phyloP scores from a whole-genome alignment of 1,139 yeast species.

The Geotrichum phurueaensis region DNA sequence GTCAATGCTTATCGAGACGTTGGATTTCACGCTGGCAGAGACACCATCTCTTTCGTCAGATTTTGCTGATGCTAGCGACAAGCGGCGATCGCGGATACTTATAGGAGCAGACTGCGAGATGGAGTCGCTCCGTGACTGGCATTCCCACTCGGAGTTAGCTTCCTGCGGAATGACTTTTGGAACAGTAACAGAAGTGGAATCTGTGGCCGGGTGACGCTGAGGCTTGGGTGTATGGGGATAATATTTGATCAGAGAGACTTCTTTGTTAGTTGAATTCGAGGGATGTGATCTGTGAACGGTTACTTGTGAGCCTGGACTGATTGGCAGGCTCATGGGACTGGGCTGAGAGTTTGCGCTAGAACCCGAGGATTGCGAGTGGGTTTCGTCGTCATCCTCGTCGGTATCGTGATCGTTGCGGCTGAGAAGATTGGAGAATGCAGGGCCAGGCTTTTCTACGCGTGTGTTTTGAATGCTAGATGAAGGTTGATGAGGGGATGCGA shows the following conservation, averaged over 20 bases:
- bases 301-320: neutral
- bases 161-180: neutral
- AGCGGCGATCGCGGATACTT: neutral
- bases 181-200: neutral
- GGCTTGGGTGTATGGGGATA: constrained; percentile 49
- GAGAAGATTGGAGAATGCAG: neutral
- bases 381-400: neutral
- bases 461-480: neutral
- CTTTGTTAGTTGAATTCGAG: constrained; percentile 13
- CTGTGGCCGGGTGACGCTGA: constrained; percentile 8
- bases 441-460: neutral
- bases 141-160: neutral
- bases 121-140: neutral
- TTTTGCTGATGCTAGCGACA: neutral
- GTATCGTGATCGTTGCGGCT: constrained; percentile 3
- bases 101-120: neutral
- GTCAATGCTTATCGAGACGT: constrained; percentile 4
- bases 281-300: constrained; percentile 1
- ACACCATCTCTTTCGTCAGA: neutral
- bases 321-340: constrained; percentile 8
- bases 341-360: neutral
- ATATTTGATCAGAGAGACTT: constrained; percentile 59
- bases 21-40: constrained; percentile 3
- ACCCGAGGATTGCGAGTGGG: neutral
- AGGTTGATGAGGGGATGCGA: neutral